Evolutionary conservation across 208 protist species (phyloP).

Genomic region (Wallacemonas sp.): DNA sequence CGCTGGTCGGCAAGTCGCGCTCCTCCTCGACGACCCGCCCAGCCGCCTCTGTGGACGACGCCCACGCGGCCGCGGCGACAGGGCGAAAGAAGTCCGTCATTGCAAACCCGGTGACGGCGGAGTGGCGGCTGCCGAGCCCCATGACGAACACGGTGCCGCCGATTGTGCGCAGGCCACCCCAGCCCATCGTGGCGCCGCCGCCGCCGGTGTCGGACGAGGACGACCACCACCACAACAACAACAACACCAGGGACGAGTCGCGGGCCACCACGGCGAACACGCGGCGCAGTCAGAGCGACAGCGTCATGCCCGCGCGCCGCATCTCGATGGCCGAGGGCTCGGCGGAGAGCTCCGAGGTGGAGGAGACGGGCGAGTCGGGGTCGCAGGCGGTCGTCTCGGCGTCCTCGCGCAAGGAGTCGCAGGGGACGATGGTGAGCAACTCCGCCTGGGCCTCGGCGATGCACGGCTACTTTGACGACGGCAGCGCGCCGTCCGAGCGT

Average conservation of each 20-base stretch:
- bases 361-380: background rate
- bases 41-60: background rate
- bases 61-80: background rate
- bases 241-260: background rate
- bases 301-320: background rate
- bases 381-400: background rate
- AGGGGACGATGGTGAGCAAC: slow-evolving; percentile 11
- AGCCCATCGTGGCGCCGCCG: background rate
- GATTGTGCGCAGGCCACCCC: background rate
- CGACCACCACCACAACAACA: background rate
- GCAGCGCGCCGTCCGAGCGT: background rate
- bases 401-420: background rate
- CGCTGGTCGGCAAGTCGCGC: background rate
- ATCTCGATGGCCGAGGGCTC: background rate
- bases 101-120: slow-evolving; percentile 11
- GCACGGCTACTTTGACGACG: slow-evolving; percentile 12
- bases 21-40: background rate
- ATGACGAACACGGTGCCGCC: background rate
- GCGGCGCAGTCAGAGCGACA: background rate
- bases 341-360: background rate
- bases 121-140: slow-evolving; percentile 10
- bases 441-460: slow-evolving; percentile 14
- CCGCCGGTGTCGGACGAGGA: background rate
- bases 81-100: background rate
- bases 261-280: background rate